These are phyloP conservation scores for Platanthera guangdongensis DNA, from an alignment of 106 monocot species.

Conservation along the genomic window DNA sequence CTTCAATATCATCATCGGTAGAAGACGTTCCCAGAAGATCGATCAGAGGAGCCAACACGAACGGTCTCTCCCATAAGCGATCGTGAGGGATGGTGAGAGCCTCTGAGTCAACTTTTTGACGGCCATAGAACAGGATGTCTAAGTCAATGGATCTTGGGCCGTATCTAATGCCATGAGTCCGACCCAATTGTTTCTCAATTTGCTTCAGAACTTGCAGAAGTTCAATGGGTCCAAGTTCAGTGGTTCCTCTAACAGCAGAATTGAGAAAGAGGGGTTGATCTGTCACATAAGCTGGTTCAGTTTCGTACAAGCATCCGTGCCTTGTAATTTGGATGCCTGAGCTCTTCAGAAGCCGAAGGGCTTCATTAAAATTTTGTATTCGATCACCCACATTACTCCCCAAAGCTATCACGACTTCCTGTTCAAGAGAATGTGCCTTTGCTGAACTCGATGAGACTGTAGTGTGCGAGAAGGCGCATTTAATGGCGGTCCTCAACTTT, in stretches of 20 bases:
- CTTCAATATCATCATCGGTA: slow-evolving; percentile 30
- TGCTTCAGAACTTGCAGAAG: slow-evolving; percentile 54
- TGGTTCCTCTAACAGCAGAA: slow-evolving; percentile 72
- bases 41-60: slow-evolving; percentile 82
- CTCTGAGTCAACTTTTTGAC: slow-evolving; percentile 39
- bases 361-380: slow-evolving; percentile 56
- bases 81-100: slow-evolving; percentile 68
- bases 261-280: slow-evolving; percentile 86
- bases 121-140: slow-evolving; percentile 85
- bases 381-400: slow-evolving; percentile 90
- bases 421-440: slow-evolving; percentile 19
- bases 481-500: slow-evolving; percentile 1
- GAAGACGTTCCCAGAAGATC: slow-evolving; percentile 65
- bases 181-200: slow-evolving; percentile 75
- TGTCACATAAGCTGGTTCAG: slow-evolving; percentile 77
- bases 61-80: slow-evolving; percentile 83
- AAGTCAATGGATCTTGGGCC: slow-evolving; percentile 91
- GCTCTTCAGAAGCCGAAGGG: slow-evolving; percentile 62
- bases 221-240: slow-evolving; percentile 62
- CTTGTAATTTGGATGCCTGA: slow-evolving; percentile 59
- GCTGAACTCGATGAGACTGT: slow-evolving; percentile 19
- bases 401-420: slow-evolving; percentile 80
- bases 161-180: slow-evolving; percentile 76
- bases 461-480: slow-evolving; percentile 1
- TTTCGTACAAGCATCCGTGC: slow-evolving; percentile 73